A percentile compares a stretch with the other conserved stretches of the same genome.
phyloP scores from a whole-genome alignment of 2,329 filamentous ascomycete genomes.

The Aspergillus udagawae region DNA sequence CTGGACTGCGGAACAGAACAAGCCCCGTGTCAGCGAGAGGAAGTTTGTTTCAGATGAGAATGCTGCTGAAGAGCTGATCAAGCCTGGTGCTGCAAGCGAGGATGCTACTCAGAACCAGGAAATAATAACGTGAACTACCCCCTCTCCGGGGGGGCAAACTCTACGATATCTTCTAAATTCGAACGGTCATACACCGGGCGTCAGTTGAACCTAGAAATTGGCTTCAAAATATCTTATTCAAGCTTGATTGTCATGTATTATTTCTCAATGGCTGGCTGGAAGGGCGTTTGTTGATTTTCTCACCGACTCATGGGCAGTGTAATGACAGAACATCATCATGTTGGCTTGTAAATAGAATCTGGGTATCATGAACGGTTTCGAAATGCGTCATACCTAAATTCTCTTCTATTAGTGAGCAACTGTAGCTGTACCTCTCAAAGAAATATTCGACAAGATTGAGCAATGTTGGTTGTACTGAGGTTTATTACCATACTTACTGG shows the following conservation, averaged over 20 bases:
- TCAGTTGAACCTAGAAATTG: neutral
- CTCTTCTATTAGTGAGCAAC: neutral
- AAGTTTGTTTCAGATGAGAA: conserved; percentile 72
- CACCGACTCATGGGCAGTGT: conserved; percentile 8
- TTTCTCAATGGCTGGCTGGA: conserved; percentile 22
- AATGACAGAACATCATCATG: conserved; percentile 11
- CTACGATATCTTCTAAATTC: neutral
- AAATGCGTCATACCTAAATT: conserved; percentile 1
- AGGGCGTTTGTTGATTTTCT: conserved; percentile 21
- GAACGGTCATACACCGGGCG: neutral
- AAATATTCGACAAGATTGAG: neutral
- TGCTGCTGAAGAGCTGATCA: conserved; percentile 65
- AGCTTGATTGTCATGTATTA: conserved; percentile 24
- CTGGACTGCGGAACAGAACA: conserved; percentile 65
- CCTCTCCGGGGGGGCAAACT: too few species aligned
- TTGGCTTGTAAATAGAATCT: conserved; percentile 24
- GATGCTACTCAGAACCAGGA: conserved; percentile 26
- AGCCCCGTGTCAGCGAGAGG: conserved; percentile 76
- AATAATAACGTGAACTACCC: conserved; percentile 27
- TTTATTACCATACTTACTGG: neutral
- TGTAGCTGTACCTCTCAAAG: neutral
- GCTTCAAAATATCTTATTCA: neutral
- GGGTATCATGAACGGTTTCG: conserved; percentile 13
- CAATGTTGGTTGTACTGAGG: neutral
- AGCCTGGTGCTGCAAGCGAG: conserved; percentile 48